Conservation (phyloP, 108 stramenopile genomes). For the Aureococcus anophagefferens region DNA sequence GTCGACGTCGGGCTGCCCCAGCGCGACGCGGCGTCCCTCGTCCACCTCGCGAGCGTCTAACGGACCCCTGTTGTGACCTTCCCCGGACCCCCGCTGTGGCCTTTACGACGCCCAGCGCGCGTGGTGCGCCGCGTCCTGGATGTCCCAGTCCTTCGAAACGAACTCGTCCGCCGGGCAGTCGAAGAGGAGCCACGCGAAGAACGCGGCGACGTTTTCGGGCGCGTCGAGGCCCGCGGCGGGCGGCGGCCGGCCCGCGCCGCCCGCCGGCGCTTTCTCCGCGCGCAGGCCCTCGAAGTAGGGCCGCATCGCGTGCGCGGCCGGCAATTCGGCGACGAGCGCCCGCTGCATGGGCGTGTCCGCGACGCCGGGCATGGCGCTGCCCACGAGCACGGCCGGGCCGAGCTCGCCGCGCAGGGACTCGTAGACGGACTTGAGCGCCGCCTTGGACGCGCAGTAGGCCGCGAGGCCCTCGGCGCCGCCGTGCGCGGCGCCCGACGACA, state of each 20-base stretch:
- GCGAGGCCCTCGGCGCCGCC: background rate
- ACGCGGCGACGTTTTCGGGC: background rate
- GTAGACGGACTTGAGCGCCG: background rate
- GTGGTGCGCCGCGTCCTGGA: background rate
- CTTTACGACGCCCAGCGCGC: no score
- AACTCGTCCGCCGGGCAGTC: background rate
- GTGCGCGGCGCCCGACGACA: background rate
- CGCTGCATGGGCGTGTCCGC: background rate
- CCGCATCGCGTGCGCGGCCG: background rate
- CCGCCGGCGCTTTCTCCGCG: background rate
- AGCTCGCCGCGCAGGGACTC: background rate
- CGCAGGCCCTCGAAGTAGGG: background rate
- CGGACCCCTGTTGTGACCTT: no score
- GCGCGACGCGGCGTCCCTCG: no score
- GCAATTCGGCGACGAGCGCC: background rate
- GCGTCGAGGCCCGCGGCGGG: background rate
- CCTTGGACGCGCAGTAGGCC: background rate
- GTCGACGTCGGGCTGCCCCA: no score
- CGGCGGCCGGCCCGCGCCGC: background rate
- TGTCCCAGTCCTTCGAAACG: background rate
- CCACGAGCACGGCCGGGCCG: background rate
- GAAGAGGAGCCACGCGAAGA: background rate
- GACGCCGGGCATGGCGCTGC: background rate
- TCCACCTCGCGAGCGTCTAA: no score
- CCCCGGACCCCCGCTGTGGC: no score